phyloP scores from a whole-genome alignment of 352 stramenopile genomes.

The Phytophthora sansomeana region DNA sequence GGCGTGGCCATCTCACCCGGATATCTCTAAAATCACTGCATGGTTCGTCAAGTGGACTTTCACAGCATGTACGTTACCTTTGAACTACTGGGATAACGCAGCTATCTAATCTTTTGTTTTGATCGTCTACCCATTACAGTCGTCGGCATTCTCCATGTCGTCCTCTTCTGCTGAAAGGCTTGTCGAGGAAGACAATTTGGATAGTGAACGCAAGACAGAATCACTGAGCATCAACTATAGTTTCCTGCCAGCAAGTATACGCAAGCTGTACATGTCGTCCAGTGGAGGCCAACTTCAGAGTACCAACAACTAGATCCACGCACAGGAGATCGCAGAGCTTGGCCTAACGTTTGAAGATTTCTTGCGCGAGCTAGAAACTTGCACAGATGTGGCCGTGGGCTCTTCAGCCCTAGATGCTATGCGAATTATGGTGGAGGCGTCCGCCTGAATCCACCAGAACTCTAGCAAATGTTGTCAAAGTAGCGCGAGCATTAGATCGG shows the following conservation, averaged over 20 bases:
- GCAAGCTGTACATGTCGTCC: constrained; percentile 44
- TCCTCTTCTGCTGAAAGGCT: constrained; percentile 27
- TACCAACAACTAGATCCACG: constrained; percentile 13
- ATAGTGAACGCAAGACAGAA: constrained; percentile 10
- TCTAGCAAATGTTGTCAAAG: constrained; percentile 45
- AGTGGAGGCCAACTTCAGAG: constrained; percentile 5
- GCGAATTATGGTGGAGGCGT: constrained; percentile 35
- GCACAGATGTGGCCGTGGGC: constrained; percentile 34
- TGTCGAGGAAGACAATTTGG: constrained; percentile 22
- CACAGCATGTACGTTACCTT: constrained; percentile 30
- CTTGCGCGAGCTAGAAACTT: constrained; percentile 54
- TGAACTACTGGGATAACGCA: neutral
- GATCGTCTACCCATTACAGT: constrained; percentile 23
- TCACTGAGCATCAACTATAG: constrained; percentile 41
- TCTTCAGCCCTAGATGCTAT: constrained; percentile 53
- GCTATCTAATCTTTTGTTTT: neutral
- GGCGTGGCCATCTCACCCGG: constrained; percentile 59
- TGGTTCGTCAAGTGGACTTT: constrained; percentile 27
- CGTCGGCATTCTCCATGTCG: constrained; percentile 47
- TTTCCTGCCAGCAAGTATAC: constrained; percentile 50
- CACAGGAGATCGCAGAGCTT: constrained; percentile 38
- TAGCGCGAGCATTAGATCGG: constrained; percentile 46
- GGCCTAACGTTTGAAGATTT: constrained; percentile 52
- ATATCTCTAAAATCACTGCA: constrained; percentile 59
- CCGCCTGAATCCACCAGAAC: constrained; percentile 36